Percentiles rank a stretch among this genome's conserved stretches.
These are phyloP conservation scores for Ophiocordyceps camponoti-floridani DNA, from an alignment of 2,329 filamentous ascomycete species.

Conservation along the genomic window DNA sequence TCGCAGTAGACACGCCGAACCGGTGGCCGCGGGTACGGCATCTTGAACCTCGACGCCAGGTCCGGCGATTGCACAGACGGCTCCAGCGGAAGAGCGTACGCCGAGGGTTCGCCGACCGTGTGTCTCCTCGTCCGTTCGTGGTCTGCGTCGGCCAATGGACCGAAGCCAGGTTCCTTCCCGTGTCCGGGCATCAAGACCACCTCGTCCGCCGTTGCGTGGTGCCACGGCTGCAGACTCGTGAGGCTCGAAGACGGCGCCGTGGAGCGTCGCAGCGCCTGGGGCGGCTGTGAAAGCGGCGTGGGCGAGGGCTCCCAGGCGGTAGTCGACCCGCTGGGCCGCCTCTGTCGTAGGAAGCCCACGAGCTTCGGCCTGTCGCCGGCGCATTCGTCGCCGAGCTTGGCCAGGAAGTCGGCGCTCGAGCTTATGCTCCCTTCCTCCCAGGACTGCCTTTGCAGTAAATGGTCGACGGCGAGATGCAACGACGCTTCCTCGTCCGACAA, in stretches of 20 bases:
- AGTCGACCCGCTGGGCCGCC: constrained; percentile 1
- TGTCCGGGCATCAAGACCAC: neutral
- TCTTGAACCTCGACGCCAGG: constrained; percentile 14
- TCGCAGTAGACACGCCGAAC: constrained; percentile 59
- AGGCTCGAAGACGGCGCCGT: constrained; percentile 1
- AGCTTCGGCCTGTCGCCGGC: constrained; percentile 13
- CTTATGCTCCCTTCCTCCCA: constrained; percentile 28
- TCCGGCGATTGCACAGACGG: constrained; percentile 24
- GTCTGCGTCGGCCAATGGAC: constrained; percentile 2
- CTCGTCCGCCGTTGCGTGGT: constrained; percentile 4
- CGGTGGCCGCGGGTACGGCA: constrained; percentile 33
- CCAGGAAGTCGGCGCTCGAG: constrained; percentile 30
- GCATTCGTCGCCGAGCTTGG: constrained; percentile 27
- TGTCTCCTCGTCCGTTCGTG: constrained; percentile 17
- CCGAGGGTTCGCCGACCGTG: constrained; percentile 27
- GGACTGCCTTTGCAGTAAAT: constrained; percentile 25
- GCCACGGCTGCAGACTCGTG: constrained; percentile 2
- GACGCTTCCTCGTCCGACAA: constrained; percentile 26
- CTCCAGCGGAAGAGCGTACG: constrained; percentile 18
- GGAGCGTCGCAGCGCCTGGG: constrained; percentile 2
- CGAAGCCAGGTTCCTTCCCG: neutral
- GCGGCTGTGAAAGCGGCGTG: constrained; percentile 2
- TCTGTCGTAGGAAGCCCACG: constrained; percentile 14
- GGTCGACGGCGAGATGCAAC: constrained; percentile 20
- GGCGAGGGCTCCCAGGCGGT: constrained; percentile 2